These are phyloP conservation scores for Coleophoma crateriformis DNA, from an alignment of 2,329 filamentous ascomycete species.

Conservation along the genomic window DNA sequence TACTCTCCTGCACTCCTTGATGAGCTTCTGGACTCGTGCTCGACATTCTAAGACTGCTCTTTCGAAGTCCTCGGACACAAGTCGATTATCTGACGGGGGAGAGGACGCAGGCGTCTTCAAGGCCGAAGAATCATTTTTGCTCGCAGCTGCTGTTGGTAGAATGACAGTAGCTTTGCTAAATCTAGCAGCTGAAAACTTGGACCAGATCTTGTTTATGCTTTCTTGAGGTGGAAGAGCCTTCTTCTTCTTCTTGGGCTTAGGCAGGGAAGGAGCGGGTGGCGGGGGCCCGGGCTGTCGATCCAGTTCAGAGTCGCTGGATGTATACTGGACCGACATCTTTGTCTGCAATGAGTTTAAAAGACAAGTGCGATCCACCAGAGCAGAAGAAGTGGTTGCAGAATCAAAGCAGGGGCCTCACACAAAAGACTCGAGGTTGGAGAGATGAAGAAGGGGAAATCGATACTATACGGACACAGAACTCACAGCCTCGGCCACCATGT, in stretches of 20 bases:
- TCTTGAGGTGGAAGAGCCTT: slow-evolving; percentile 56
- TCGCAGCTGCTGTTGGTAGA: slow-evolving; percentile 53
- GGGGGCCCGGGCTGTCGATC: not conserved
- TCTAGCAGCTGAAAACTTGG: slow-evolving; percentile 50
- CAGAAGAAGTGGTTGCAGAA: too few relatives aligned
- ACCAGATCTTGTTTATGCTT: slow-evolving; percentile 63
- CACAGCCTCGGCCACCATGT: too few relatives aligned
- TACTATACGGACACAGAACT: too few relatives aligned
- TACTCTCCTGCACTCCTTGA: slow-evolving; percentile 61
- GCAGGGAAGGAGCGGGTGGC: not conserved
- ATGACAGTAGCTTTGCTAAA: slow-evolving; percentile 62
- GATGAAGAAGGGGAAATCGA: too few relatives aligned
- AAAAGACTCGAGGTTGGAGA: too few relatives aligned
- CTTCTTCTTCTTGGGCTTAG: slow-evolving; percentile 52
- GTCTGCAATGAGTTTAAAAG: too few relatives aligned
- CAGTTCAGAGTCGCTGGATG: not conserved
- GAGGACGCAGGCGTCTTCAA: not conserved
- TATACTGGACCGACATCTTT: not conserved
- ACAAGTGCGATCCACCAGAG: too few relatives aligned
- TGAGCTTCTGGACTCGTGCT: slow-evolving; percentile 55
- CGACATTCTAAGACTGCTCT: slow-evolving; percentile 65
- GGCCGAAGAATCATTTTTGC: slow-evolving; percentile 4
- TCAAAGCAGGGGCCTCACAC: too few relatives aligned
- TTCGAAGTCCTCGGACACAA: slow-evolving; percentile 59
- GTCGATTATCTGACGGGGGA: slow-evolving; percentile 51